Conservation (phyloP, 768 basidiomycete species). For the Tubosaeta sp. region DNA sequence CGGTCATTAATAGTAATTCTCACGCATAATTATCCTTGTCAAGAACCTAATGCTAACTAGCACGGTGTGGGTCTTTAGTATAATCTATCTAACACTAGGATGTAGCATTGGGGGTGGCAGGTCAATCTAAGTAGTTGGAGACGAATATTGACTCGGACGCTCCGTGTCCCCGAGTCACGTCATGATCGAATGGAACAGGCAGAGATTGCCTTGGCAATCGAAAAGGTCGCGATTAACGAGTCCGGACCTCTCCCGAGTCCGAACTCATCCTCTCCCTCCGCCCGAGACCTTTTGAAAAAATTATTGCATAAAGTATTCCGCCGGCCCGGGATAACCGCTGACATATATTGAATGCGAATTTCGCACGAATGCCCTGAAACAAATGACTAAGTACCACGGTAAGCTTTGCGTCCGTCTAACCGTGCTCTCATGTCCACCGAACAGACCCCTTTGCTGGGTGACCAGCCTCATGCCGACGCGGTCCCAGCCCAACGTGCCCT, state of each 20-base stretch:
- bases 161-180: not conserved
- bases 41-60: not conserved
- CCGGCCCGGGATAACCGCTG: not conserved
- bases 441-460: conserved; percentile 24
- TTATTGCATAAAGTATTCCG: not conserved
- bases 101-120: not conserved
- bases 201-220: not conserved
- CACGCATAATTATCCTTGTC: not conserved
- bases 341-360: not conserved
- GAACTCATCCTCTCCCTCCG: not conserved
- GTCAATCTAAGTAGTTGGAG: not conserved
- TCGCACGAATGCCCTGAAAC: not conserved
- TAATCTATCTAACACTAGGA: not conserved
- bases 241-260: not conserved
- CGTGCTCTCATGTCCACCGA: conserved; percentile 14
- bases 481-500: not conserved
- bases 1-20: not conserved
- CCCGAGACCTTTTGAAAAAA: not conserved
- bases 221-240: not conserved
- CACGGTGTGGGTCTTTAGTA: not conserved
- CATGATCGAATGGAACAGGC: not conserved
- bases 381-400: not conserved
- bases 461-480: not conserved
- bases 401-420: no score
- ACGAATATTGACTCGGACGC: not conserved